Base-by-base conservation (phyloP, 2,329 filamentous ascomycete genomes). In the Esteya vermicola region DNA sequence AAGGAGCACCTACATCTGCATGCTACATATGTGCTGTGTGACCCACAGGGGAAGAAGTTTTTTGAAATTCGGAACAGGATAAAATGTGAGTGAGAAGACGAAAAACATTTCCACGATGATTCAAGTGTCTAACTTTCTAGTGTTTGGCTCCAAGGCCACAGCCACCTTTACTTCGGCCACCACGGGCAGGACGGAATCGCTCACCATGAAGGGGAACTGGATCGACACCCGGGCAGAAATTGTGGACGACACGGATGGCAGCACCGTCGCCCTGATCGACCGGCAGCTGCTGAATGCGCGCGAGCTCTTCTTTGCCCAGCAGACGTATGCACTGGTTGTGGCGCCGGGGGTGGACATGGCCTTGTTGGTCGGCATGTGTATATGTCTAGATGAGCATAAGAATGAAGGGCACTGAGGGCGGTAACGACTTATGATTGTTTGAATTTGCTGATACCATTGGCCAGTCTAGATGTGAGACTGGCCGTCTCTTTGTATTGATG, bases 351-450 rank as follows among this genome's bases (percentile, higher is more conserved):
- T 81, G 7, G 79, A 85, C 50, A 65, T 80, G 56, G 69, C 74
- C 4, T 51, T 83, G 35, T 69, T 83, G 47, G 72, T 66, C 0
- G 79, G 78, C 10, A 60, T 83, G 50, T 82, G 76, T 51, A 75
- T 84, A 39, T 75, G 70, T 44, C 58, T 83, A 44, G 79, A 83
- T 47, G 77, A 82, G 64, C 70, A 68, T 60, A 70, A 78, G 42
- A 71, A 75, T 36, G 65, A 72, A n/a, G n/a, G n/a, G n/a, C n/a
- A n/a, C n/a, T n/a, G n/a, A n/a, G n/a, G n/a, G n/a, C n/a, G n/a
- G n/a, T n/a, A n/a, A n/a, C n/a, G n/a, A n/a, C n/a, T n/a, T n/a
- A n/a, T n/a, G n/a, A n/a, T n/a, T n/a, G n/a, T n/a, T n/a, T n/a
- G n/a, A n/a, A n/a, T n/a, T n/a, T n/a, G n/a, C n/a, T n/a, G n/a